Evolutionary conservation across 2,329 filamentous ascomycete genomes (phyloP), one percentile per base, ranked within the genome.

Genomic region (Pseudocercospora crystallina): DNA sequence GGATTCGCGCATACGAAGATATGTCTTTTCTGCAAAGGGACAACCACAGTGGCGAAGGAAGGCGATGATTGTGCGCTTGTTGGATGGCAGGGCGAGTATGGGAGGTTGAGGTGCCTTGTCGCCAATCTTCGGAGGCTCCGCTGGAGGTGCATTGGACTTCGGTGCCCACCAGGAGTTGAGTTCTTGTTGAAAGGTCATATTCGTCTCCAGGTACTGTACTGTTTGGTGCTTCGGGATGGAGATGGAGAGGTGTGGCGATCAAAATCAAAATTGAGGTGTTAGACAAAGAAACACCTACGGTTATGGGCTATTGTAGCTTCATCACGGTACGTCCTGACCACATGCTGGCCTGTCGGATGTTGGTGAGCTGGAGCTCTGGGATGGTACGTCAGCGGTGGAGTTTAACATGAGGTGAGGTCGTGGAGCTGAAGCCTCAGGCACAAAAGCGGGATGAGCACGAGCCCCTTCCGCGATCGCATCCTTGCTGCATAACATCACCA

Each of bases 1-100:
- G 50, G 81, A 65, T 37, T 73, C 66, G 38, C 80, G 76, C 29
- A 87, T 72, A 30, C 65, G 61, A 48, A 75, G 74, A 68, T 86
- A 66, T 8, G 67, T 68, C 43, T 68, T 67, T 49, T 69, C 67
- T 3, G 67, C 77, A 86, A 86, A 88, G 9, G 86, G 86, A 71
- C 85, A 88, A 31, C 86, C 86, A 65, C 85, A 89, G 66, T 89
- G 85, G 31, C 86, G 76, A 5, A 90, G 75, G 62, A 90, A 90
- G 12, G 82, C 77, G 14, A 90, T 70, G 1, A 90, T 65, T 0
- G 79, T 80, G 0, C 82, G 81, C 60, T 80, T 82, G 17, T 67
- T 68, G 36, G 74, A 68, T 1, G 80, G 77, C n/a, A 86, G 68
- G 7, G 65, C 63, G 5, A 88, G 70, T 52, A 76, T 74, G 20